A percentile compares a stretch with the other conserved stretches of the same genome.
Conservation (phyloP, 2,329 filamentous ascomycete species). For the Microdochium trichocladiopsis region DNA sequence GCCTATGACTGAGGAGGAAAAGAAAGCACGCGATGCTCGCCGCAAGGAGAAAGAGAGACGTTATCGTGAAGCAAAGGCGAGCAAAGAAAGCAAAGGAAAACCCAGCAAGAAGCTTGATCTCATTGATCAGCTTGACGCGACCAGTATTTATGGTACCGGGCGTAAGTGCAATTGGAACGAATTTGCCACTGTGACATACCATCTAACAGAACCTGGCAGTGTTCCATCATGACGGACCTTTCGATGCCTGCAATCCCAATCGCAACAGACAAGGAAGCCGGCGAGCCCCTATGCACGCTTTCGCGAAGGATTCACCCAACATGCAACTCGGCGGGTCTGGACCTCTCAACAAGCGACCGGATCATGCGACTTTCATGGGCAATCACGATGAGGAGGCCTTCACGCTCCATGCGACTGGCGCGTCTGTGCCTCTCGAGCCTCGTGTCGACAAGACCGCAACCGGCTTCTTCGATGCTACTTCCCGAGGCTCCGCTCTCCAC, state of each 20-base stretch:
- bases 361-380: constrained; percentile 85
- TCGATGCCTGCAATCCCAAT: constrained; percentile 92
- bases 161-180: constrained; percentile 45
- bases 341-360: constrained; percentile 72
- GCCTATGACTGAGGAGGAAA: constrained; percentile 52
- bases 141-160: constrained; percentile 89
- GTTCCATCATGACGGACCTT: constrained; percentile 96
- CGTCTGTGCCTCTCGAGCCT: constrained; percentile 25
- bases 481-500: constrained; percentile 66
- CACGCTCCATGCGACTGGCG: constrained; percentile 60
- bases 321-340: constrained; percentile 85
- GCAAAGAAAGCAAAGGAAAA: constrained; percentile 32
- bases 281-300: constrained; percentile 91
- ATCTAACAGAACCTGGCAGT: constrained; percentile 43
- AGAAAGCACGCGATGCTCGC: constrained; percentile 37
- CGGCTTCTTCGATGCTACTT: constrained; percentile 60
- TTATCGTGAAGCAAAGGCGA: constrained; percentile 40
- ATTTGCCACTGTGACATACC: not conserved
- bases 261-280: constrained; percentile 80
- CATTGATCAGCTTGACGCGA: constrained; percentile 95
- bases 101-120: constrained; percentile 59
- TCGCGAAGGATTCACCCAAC: constrained; percentile 86
- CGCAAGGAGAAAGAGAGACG: constrained; percentile 46
- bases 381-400: constrained; percentile 76
- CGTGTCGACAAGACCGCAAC: constrained; percentile 27